A percentile compares a stretch with the other conserved stretches of the same genome.
Evolutionary conservation across 2,329 filamentous ascomycete species (phyloP).

Genomic region (Apiospora rasikravindrae): DNA sequence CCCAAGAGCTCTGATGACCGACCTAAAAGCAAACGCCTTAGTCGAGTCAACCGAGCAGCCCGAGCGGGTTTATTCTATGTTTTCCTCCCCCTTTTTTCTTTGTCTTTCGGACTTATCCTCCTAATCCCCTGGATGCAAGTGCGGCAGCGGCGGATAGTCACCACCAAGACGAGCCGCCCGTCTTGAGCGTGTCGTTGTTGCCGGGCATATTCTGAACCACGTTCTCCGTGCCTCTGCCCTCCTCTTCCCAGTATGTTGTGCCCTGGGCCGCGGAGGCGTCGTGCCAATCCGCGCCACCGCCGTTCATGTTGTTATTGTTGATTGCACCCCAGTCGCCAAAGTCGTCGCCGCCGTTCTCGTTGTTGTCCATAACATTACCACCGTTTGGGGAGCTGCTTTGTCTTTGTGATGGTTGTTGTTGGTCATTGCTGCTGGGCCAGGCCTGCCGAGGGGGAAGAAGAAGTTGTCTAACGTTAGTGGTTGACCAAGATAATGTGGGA

Average conservation of each 20-base stretch:
- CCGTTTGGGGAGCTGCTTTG: slow-evolving; percentile 8
- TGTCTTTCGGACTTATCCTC: neutral
- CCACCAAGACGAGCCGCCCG: neutral
- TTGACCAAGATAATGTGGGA: neutral
- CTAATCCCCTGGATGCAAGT: neutral
- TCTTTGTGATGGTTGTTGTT: neutral
- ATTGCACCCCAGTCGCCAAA: neutral
- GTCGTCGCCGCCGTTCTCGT: slow-evolving; percentile 6
- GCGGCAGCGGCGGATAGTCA: neutral
- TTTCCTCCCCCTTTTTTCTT: too few species aligned
- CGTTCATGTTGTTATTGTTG: neutral
- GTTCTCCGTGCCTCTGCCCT: slow-evolving; percentile 24
- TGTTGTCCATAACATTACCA: slow-evolving; percentile 21
- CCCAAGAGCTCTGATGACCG: neutral
- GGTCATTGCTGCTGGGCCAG: neutral
- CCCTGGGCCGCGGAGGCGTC: slow-evolving; percentile 14
- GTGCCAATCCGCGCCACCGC: slow-evolving; percentile 15
- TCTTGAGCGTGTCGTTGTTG: slow-evolving; percentile 4
- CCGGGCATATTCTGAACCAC: neutral
- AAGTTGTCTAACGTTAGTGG: neutral
- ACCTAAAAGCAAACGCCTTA: neutral
- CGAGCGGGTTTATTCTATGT: neutral
- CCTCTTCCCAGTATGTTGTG: slow-evolving; percentile 16
- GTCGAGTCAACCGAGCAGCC: neutral
- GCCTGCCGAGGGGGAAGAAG: neutral